These are phyloP conservation scores for Bullera alba DNA, from an alignment of 768 basidiomycete genomes.

Conservation along the genomic window DNA sequence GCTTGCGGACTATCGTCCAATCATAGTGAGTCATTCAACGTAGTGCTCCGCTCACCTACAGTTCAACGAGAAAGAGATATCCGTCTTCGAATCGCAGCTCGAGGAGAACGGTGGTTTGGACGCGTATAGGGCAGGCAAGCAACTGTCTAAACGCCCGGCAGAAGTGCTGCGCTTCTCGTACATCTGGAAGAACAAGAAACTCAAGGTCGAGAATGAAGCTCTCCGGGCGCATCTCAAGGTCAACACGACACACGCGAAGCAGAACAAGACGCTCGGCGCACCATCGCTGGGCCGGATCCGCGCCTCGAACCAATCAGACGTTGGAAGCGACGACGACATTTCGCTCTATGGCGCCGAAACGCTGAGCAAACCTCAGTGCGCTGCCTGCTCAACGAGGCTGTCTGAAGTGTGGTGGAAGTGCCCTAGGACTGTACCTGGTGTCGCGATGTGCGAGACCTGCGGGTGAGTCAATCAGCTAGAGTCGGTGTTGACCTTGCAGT, in stretches of 20 bases:
- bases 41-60: conserved; percentile 9
- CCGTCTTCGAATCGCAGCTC: conserved; percentile 33
- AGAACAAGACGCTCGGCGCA: conserved; percentile 36
- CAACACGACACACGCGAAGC: conserved; percentile 21
- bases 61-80: conserved; percentile 34
- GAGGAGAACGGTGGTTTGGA: conserved; percentile 37
- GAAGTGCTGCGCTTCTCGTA: conserved; percentile 43
- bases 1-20: conserved; percentile 28
- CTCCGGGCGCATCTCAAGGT: conserved; percentile 33
- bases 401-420: conserved; percentile 84
- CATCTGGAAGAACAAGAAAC: conserved; percentile 40
- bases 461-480: conserved; percentile 48
- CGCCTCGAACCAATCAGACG: conserved; percentile 4
- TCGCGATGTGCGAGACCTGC: conserved; percentile 75
- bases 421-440: conserved; percentile 71
- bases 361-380: conserved; percentile 56
- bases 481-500: conserved; percentile 5
- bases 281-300: conserved; percentile 31
- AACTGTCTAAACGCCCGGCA: conserved; percentile 20
- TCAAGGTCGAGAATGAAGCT: conserved; percentile 35
- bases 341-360: conserved; percentile 60
- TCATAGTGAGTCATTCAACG: conserved; percentile 13
- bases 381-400: conserved; percentile 75
- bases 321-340: conserved; percentile 62
- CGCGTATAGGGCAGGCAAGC: conserved; percentile 34